Percentiles rank a stretch among this genome's conserved stretches.
Evolutionary conservation across 257 asterid species (phyloP).

Genomic region (Craterostigma plantagineum): DNA sequence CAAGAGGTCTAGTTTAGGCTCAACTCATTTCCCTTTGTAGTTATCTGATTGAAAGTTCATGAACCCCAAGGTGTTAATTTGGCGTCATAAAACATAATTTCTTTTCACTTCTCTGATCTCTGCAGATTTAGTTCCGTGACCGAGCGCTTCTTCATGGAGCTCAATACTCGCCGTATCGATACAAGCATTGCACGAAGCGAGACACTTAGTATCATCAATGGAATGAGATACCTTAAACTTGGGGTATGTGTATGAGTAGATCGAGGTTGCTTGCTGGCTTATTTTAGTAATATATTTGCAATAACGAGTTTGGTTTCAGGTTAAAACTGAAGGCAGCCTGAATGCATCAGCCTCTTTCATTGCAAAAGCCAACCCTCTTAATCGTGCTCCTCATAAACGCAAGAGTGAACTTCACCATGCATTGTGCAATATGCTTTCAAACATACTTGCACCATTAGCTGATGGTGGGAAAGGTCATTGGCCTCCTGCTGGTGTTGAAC

Average conservation of each 20-base stretch:
- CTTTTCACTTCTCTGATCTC: conserved; percentile 15
- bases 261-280: conserved; percentile 12
- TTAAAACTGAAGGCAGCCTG: conserved; percentile 87
- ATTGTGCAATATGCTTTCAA: conserved; percentile 96
- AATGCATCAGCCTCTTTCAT: conserved; percentile 98
- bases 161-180: conserved; percentile 86
- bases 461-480: conserved; percentile 94
- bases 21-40: no score
- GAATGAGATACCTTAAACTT: conserved; percentile 96
- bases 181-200: conserved; percentile 87
- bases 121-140: conserved; percentile 96
- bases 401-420: conserved; percentile 99
- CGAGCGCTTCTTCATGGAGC: conserved; percentile 97
- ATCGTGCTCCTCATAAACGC: conserved; percentile 91
- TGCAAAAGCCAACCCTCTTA: conserved; percentile 93
- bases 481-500: conserved; percentile 95
- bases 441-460: conserved; percentile 89
- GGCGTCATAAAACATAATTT: conserved; percentile 7
- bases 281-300: conserved; percentile 12
- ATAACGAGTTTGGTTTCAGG: conserved; percentile 39
- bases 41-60: no score
- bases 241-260: conserved; percentile 74
- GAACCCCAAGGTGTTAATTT: background rate
- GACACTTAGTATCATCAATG: conserved; percentile 90
- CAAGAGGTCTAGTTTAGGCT: no score